Evolutionary conservation across 2,329 filamentous ascomycete genomes (phyloP).

Genomic region (Xylaria sp.): DNA sequence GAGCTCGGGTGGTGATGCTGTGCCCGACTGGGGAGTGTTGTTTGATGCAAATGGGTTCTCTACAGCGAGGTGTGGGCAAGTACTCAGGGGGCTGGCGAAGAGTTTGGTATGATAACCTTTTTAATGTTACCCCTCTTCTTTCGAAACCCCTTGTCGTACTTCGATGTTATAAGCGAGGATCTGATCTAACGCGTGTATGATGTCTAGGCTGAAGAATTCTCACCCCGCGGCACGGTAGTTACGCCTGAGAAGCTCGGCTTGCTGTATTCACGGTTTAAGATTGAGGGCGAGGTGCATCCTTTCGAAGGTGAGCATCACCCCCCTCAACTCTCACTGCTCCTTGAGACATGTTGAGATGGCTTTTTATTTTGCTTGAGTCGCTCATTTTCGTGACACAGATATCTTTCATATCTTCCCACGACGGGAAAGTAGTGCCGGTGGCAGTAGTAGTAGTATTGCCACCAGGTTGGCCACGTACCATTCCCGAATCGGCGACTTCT

Average conservation of each 20-base stretch:
- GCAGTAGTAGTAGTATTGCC: constrained; percentile 39
- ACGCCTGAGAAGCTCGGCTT: constrained; percentile 78
- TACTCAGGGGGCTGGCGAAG: constrained; percentile 77
- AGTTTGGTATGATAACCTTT: constrained; percentile 68
- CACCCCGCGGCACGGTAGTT: constrained; percentile 75
- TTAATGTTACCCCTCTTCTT: not conserved
- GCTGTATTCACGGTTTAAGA: constrained; percentile 75
- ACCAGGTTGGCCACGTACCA: constrained; percentile 45
- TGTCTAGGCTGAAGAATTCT: constrained; percentile 73
- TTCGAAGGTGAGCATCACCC: constrained; percentile 68
- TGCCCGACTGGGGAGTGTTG: constrained; percentile 73
- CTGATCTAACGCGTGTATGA: constrained; percentile 8
- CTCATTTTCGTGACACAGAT: constrained; percentile 27
- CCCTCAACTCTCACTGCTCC: not conserved
- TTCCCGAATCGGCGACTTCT: constrained; percentile 68
- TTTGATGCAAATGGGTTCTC: constrained; percentile 76
- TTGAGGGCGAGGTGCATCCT: constrained; percentile 74
- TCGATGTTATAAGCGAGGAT: not conserved
- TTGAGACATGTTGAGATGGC: not conserved
- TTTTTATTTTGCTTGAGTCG: not conserved
- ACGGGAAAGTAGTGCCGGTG: constrained; percentile 38
- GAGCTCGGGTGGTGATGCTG: constrained; percentile 31
- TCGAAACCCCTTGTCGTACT: not conserved
- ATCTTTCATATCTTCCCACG: constrained; percentile 59
- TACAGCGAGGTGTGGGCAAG: constrained; percentile 74